Percentiles rank a stretch among this genome's conserved stretches.
Conservation (phyloP, 805 yeast genomes). For the Starmerella bombicola region DNA sequence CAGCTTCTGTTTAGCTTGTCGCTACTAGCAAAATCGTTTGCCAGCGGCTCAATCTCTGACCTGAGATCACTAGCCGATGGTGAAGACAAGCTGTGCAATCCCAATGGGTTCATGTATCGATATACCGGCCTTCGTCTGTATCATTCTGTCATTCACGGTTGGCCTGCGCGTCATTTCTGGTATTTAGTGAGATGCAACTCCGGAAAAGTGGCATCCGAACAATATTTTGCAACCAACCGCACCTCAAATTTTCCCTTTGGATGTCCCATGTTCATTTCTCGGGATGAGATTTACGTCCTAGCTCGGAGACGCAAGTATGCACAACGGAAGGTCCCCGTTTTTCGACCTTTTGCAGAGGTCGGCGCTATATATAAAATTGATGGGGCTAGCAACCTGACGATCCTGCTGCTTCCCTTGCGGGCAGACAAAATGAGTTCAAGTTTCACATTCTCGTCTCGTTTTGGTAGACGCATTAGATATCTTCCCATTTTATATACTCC, state of each 20-base stretch:
- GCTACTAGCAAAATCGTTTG: too few relatives aligned
- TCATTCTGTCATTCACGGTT: conserved; percentile 36
- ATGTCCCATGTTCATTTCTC: conserved; percentile 9
- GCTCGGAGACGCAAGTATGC: conserved; percentile 48
- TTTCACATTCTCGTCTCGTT: conserved; percentile 25
- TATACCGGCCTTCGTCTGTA: conserved; percentile 48
- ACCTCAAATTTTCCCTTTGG: conserved; percentile 18
- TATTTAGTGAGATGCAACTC: conserved; percentile 40
- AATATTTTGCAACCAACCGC: conserved; percentile 15
- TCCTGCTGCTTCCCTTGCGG: conserved; percentile 45
- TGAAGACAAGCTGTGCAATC: conserved; percentile 16
- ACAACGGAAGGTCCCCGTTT: conserved; percentile 34
- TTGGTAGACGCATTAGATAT: conserved; percentile 31
- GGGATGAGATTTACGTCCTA: conserved; percentile 40
- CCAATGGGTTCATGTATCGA: conserved; percentile 21
- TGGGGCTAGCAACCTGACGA: conserved; percentile 15
- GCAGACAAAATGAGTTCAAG: conserved; percentile 45
- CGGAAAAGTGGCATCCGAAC: conserved; percentile 30
- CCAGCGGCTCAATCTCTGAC: background rate
- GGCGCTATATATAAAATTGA: conserved; percentile 51
- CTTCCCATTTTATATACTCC: conserved; percentile 52
- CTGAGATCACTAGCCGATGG: background rate
- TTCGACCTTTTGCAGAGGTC: conserved; percentile 45
- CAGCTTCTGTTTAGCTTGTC: too few relatives aligned
- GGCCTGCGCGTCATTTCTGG: conserved; percentile 35